Conservation (phyloP, 2,329 filamentous ascomycete genomes). For the Aureobasidium sp. region DNA sequence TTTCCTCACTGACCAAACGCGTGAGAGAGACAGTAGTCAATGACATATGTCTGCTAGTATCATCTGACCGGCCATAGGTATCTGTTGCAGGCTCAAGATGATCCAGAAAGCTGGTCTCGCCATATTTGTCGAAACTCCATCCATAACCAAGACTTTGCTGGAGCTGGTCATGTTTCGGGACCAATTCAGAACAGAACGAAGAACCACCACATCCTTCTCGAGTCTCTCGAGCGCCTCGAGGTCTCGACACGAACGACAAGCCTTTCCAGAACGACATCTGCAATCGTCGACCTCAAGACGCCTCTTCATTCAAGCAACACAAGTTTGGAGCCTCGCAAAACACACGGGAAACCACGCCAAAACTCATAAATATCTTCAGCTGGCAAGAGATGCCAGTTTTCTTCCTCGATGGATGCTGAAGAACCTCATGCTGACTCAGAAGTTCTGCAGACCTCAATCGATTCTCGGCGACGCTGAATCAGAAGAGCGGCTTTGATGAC, state of each 20-base stretch:
- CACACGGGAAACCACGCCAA: background rate
- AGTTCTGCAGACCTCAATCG: background rate
- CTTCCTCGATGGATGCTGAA: background rate
- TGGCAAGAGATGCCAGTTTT: background rate
- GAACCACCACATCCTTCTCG: background rate
- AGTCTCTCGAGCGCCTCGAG: background rate
- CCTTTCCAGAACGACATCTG: background rate
- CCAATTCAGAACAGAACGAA: background rate
- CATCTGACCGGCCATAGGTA: background rate
- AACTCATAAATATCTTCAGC: background rate
- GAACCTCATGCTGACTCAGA: background rate
- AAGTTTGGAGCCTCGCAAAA: background rate
- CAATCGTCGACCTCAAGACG: background rate
- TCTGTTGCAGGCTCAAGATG: background rate
- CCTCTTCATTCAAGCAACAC: background rate
- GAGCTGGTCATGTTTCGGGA: background rate
- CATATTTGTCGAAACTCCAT: slow-evolving; percentile 1
- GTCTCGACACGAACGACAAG: background rate
- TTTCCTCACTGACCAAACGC: background rate
- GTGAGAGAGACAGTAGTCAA: background rate
- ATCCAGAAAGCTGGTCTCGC: background rate
- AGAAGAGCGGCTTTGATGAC: background rate
- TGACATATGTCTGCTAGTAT: background rate
- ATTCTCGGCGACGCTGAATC: background rate
- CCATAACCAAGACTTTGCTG: background rate